Percentiles rank a stretch among this genome's conserved stretches.
phyloP scores from a whole-genome alignment of 441 rosid genomes.

The Populus trichocarpa region DNA sequence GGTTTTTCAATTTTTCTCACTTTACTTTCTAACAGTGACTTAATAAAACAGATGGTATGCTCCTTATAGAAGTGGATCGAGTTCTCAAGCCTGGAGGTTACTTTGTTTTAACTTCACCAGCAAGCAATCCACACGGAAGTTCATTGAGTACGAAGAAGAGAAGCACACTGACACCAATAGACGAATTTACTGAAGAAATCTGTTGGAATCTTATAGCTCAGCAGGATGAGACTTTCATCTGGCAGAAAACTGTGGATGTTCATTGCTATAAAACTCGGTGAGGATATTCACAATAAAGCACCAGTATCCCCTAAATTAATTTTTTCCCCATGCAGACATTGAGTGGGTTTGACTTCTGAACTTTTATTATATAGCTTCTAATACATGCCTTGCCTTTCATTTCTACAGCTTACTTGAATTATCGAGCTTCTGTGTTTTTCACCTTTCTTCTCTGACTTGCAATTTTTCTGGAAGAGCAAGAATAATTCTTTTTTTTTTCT shows the following conservation, averaged over 20 bases:
- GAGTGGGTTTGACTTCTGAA: not conserved
- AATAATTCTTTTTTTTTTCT: constrained; percentile 5
- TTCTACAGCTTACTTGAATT: not conserved
- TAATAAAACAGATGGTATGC: constrained; percentile 62
- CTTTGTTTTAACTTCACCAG: constrained; percentile 80
- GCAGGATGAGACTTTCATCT: constrained; percentile 91
- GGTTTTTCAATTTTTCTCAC: not conserved
- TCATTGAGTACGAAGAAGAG: constrained; percentile 45
- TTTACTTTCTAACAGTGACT: constrained; percentile 17
- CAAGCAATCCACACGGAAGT: constrained; percentile 56
- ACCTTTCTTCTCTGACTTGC: not conserved
- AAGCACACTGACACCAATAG: constrained; percentile 46
- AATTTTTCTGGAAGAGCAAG: not conserved
- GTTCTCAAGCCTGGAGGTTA: constrained; percentile 83
- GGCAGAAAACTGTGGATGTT: constrained; percentile 83
- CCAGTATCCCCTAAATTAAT: not conserved
- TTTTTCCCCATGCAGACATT: not conserved
- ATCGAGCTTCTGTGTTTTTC: not conserved
- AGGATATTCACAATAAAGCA: constrained; percentile 26
- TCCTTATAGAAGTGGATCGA: constrained; percentile 39
- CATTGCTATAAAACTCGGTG: constrained; percentile 68
- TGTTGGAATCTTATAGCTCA: constrained; percentile 90
- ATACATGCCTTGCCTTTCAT: not conserved
- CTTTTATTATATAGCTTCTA: not conserved
- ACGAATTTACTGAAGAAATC: constrained; percentile 64